These are phyloP conservation scores for Fusarium protoensiforme DNA, from an alignment of 2,329 filamentous ascomycete species.

Conservation along the genomic window DNA sequence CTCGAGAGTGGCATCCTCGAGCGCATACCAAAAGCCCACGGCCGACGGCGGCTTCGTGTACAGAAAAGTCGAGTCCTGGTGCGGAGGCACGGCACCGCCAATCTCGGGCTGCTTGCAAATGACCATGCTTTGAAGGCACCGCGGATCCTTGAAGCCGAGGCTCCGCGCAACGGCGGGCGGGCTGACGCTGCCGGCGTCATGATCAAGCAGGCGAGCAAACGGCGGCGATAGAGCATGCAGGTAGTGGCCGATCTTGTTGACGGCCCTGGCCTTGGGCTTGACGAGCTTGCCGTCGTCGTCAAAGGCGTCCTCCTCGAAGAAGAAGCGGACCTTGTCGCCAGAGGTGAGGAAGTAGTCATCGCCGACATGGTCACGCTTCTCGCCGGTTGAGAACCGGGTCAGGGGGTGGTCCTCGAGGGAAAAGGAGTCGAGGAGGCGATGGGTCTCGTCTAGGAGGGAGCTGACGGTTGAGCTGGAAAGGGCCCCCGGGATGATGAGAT, in stretches of 20 bases:
- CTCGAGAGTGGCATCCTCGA: constrained; percentile 87
- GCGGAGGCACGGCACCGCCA: constrained; percentile 87
- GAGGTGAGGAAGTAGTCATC: constrained; percentile 94
- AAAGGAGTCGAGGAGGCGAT: constrained; percentile 79
- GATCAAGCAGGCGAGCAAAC: constrained; percentile 69
- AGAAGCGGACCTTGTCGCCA: constrained; percentile 94
- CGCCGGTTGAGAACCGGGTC: constrained; percentile 92
- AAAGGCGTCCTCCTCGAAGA: constrained; percentile 97
- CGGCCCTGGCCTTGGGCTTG: constrained; percentile 84
- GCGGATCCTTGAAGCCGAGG: constrained; percentile 80
- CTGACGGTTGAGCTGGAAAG: constrained; percentile 74
- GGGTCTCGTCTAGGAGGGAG: constrained; percentile 78
- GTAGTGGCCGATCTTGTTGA: constrained; percentile 90
- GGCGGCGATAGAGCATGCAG: constrained; percentile 76
- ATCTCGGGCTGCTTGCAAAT: constrained; percentile 99
- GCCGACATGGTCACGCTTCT: constrained; percentile 80
- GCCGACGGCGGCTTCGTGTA: constrained; percentile 91
- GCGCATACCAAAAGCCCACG: constrained; percentile 96
- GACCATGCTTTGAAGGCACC: constrained; percentile 91
- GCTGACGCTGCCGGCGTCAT: constrained; percentile 47
- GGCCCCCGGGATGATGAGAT: constrained; percentile 85
- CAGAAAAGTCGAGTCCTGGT: constrained; percentile 93
- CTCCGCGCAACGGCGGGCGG: constrained; percentile 73
- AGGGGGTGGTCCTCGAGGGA: constrained; percentile 87
- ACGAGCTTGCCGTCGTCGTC: constrained; percentile 69